Conservation (phyloP, 176 grass and related monocot genomes). For the Saccharum officinarum region DNA sequence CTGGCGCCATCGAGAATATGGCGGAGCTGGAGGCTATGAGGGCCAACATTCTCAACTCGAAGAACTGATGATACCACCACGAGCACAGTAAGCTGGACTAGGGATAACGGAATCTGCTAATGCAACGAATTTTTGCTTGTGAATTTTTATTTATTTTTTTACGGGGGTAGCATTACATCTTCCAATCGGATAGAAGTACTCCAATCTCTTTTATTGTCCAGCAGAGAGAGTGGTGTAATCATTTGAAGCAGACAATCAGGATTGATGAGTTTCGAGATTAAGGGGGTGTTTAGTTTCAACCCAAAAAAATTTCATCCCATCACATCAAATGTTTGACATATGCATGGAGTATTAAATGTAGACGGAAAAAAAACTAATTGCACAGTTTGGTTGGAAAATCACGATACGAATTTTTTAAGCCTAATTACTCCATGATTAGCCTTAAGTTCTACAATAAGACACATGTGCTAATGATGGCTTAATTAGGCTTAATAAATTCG, state of each 20-base stretch:
- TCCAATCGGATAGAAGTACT: background rate
- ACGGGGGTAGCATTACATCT: background rate
- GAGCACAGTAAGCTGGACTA: background rate
- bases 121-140: background rate
- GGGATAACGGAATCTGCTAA: background rate
- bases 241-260: background rate
- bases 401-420: too few relatives aligned
- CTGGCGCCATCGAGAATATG: slow-evolving; percentile 42
- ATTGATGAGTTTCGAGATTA: background rate
- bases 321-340: too few relatives aligned
- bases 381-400: too few relatives aligned
- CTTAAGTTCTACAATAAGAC: too few relatives aligned
- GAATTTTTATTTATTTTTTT: background rate
- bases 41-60: slow-evolving; percentile 43
- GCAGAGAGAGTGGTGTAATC: background rate
- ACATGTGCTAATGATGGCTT: too few relatives aligned
- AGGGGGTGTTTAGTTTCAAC: too few relatives aligned
- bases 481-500: too few relatives aligned
- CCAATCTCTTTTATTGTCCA: background rate
- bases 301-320: too few relatives aligned
- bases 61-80: background rate
- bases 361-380: too few relatives aligned
- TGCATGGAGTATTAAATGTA: too few relatives aligned
- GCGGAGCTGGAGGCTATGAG: slow-evolving; percentile 69
- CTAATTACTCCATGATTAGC: too few relatives aligned